These are phyloP conservation scores for Cutaneotrichosporon mucoides DNA, from an alignment of 1,284 basidiomycete species.

Conservation along the genomic window DNA sequence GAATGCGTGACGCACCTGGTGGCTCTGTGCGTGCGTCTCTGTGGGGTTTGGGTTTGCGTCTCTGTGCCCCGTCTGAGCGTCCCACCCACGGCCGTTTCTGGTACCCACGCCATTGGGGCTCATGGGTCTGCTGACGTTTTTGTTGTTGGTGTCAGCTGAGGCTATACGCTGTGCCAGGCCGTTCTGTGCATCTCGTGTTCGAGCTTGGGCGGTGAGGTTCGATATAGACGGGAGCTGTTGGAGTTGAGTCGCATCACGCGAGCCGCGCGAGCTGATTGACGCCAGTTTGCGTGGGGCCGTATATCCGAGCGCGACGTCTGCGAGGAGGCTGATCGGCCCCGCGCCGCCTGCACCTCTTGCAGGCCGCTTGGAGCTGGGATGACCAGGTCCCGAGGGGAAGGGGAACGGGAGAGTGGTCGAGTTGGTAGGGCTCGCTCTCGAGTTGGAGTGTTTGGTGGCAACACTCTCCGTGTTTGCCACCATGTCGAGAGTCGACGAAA, in stretches of 20 bases:
- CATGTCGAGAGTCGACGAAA: not conserved
- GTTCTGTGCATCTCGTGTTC: too few species aligned
- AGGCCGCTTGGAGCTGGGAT: not conserved
- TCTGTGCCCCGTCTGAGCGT: too few species aligned
- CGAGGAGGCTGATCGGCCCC: conserved; percentile 9
- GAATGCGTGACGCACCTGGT: not conserved
- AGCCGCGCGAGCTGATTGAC: not conserved
- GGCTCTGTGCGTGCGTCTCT: not conserved
- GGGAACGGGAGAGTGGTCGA: too few species aligned
- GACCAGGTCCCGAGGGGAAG: not conserved
- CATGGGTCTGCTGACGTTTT: too few species aligned
- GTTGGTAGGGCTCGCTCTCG: not conserved
- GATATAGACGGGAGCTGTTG: too few species aligned
- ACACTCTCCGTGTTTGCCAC: not conserved
- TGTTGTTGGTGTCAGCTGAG: too few species aligned
- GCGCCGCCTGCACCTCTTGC: not conserved
- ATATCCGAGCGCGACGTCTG: conserved; percentile 7
- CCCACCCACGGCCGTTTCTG: too few species aligned
- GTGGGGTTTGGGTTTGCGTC: not conserved
- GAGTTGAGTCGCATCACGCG: too few species aligned
- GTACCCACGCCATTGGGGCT: too few species aligned
- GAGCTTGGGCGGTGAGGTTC: too few species aligned
- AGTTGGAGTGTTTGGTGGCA: not conserved
- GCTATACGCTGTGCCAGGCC: too few species aligned
- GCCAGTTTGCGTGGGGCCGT: not conserved